These are phyloP conservation scores for Coix lacrymajobi DNA, from an alignment of 176 grass and related monocot genomes.

Conservation along the genomic window DNA sequence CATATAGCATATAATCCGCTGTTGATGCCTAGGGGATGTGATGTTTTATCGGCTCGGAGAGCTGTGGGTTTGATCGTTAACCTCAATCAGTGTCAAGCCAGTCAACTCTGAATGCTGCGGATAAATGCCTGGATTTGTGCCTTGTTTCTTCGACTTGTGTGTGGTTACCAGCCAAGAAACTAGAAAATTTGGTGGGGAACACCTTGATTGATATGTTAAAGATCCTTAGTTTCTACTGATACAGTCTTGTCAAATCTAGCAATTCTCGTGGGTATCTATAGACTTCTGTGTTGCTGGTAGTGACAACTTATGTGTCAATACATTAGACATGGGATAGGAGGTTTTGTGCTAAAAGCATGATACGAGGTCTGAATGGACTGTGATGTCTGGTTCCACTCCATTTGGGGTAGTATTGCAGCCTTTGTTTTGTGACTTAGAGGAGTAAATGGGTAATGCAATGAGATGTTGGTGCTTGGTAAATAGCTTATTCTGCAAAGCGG, in stretches of 20 bases:
- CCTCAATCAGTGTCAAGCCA: background rate
- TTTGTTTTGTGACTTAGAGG: background rate
- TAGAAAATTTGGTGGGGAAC: background rate
- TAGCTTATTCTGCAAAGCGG: background rate
- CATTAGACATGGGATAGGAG: background rate
- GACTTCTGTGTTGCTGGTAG: background rate
- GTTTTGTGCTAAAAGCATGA: background rate
- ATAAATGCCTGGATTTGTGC: background rate
- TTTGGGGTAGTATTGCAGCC: background rate
- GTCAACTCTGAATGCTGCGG: background rate
- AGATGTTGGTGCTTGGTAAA: background rate
- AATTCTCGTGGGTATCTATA: background rate
- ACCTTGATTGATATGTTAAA: background rate
- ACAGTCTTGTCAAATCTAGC: background rate
- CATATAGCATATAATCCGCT: background rate
- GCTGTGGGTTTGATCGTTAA: background rate
- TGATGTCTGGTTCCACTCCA: background rate
- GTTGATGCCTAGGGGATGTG: background rate
- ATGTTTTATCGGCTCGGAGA: background rate
- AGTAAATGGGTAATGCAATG: background rate
- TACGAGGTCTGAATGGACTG: background rate
- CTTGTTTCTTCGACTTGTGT: background rate
- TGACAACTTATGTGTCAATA: background rate
- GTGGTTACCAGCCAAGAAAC: background rate
- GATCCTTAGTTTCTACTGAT: background rate